Evolutionary conservation across 805 yeast genomes (phyloP).

Genomic region (Dipodascus geniculatus): DNA sequence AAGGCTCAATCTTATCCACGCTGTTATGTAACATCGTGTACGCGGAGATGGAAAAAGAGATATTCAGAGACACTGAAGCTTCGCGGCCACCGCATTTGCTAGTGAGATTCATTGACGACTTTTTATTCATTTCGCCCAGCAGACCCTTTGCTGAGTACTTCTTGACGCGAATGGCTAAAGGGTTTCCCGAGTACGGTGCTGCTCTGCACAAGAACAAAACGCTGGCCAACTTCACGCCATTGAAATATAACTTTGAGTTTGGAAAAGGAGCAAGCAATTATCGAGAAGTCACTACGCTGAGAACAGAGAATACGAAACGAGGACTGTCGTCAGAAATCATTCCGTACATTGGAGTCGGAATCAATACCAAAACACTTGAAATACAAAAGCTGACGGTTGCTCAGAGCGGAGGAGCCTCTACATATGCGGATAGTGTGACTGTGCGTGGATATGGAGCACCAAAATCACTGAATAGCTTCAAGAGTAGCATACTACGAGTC

Average conservation of each 20-base stretch:
- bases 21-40: slow-evolving; percentile 64
- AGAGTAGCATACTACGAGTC: not conserved
- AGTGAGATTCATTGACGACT: slow-evolving; percentile 75
- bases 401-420: not conserved
- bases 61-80: slow-evolving; percentile 22
- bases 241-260: not conserved
- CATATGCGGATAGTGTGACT: not conserved
- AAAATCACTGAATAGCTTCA: not conserved
- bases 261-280: not conserved
- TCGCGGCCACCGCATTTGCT: slow-evolving; percentile 27
- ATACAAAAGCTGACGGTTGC: not conserved
- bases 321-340: not conserved
- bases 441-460: not conserved
- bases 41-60: slow-evolving; percentile 39
- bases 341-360: slow-evolving; percentile 1
- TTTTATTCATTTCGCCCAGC: slow-evolving; percentile 50
- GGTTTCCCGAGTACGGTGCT: slow-evolving; percentile 35
- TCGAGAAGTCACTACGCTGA: not conserved
- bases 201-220: slow-evolving; percentile 32
- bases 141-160: slow-evolving; percentile 23
- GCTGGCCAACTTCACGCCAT: slow-evolving; percentile 16
- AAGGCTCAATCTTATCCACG: slow-evolving; percentile 72
- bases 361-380: not conserved
- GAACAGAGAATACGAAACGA: not conserved
- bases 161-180: slow-evolving; percentile 22